Percentiles rank a stretch among this genome's conserved stretches.
These are phyloP conservation scores for Rutidosis leptorrhynchoides DNA, from an alignment of 129 eudicot genomes.

Conservation along the genomic window DNA sequence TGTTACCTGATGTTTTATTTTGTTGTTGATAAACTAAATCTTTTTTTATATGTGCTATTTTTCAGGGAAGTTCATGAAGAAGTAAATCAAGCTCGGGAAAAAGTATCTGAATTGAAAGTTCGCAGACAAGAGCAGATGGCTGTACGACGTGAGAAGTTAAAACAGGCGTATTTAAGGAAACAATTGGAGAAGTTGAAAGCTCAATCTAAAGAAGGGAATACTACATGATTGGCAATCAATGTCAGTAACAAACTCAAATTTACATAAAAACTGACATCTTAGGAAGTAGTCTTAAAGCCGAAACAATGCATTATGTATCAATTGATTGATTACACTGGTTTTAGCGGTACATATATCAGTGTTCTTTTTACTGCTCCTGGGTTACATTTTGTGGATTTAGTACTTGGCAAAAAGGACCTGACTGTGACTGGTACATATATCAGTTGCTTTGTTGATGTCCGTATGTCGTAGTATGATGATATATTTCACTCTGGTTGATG, in stretches of 20 bases:
- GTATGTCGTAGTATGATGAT: no score
- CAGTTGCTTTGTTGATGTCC: no score
- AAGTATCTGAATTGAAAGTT: constrained; percentile 60
- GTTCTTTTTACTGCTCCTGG: not conserved
- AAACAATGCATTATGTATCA: no score
- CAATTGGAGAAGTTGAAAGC: constrained; percentile 71
- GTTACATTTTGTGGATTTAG: not conserved
- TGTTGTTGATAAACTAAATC: constrained; percentile 3
- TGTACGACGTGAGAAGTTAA: constrained; percentile 72
- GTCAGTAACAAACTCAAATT: constrained; percentile 21
- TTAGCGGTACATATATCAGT: not conserved
- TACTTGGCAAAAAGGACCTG: not conserved
- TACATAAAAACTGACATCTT: not conserved
- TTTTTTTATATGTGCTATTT: not conserved
- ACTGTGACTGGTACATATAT: no score
- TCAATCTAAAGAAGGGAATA: constrained; percentile 47
- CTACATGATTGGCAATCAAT: constrained; percentile 31
- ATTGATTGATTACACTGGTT: not conserved
- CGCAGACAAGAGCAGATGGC: constrained; percentile 74
- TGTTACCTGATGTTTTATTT: not conserved
- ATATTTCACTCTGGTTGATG: not conserved
- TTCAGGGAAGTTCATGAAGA: constrained; percentile 94
- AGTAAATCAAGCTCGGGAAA: constrained; percentile 77
- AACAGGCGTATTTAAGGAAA: constrained; percentile 71
- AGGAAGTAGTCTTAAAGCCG: not conserved